Evolutionary conservation across 1,284 basidiomycete species (phyloP).

Genomic region (Leccinum ponderosum): DNA sequence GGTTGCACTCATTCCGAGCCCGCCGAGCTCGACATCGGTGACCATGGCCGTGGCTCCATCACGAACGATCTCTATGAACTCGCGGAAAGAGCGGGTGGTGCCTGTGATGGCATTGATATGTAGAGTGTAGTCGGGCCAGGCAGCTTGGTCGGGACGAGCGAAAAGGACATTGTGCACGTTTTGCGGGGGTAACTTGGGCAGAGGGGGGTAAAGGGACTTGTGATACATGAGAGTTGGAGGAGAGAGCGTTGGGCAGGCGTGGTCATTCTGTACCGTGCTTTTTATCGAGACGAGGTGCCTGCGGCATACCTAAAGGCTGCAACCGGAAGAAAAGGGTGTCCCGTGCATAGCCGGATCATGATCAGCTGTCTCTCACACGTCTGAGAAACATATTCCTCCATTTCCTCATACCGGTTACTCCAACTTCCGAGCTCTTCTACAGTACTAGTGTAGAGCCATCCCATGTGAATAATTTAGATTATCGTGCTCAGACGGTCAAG

Average conservation of each 20-base stretch:
- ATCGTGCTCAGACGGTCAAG: not conserved
- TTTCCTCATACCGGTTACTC: not conserved
- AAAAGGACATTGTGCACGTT: conserved; percentile 63
- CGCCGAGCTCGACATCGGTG: conserved; percentile 46
- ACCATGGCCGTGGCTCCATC: conserved; percentile 60
- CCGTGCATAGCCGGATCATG: conserved; percentile 2
- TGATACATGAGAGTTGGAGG: conserved; percentile 33
- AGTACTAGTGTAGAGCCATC: not conserved
- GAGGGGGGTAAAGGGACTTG: conserved; percentile 40
- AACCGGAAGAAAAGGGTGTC: not conserved
- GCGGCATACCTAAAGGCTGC: not conserved
- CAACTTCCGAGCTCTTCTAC: not conserved
- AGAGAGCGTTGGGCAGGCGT: not conserved
- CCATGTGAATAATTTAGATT: not conserved
- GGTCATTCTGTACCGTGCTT: not conserved
- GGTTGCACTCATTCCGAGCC: conserved; percentile 50
- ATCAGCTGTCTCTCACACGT: not conserved
- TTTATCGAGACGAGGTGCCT: conserved; percentile 10
- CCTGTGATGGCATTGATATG: conserved; percentile 60
- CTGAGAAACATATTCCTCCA: not conserved
- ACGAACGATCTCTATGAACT: conserved; percentile 52
- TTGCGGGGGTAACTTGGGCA: conserved; percentile 41
- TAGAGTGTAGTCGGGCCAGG: conserved; percentile 55
- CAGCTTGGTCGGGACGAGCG: conserved; percentile 48
- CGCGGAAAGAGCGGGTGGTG: conserved; percentile 42